Evolutionary conservation across 108 stramenopile genomes (phyloP).

Genomic region (Stephanodiscus minutulus): DNA sequence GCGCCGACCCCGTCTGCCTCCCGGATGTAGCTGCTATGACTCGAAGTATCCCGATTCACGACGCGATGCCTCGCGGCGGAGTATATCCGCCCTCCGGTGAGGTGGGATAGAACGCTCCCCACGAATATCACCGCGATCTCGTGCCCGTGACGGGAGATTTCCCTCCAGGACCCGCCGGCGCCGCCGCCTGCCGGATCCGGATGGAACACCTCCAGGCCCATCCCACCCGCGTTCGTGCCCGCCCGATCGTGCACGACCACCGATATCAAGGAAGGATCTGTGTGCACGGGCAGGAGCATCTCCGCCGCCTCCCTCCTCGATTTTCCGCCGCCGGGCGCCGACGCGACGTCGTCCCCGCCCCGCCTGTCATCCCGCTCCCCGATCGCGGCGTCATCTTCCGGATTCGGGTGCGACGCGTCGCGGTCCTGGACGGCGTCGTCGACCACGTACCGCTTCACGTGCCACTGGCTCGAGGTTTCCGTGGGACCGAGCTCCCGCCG

Average conservation of each 20-base stretch:
- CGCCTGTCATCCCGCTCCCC: constrained; percentile 4
- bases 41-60: constrained; percentile 21
- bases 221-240: constrained; percentile 45
- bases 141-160: constrained; percentile 68
- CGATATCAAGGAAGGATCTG: constrained; percentile 85
- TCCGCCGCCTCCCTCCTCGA: constrained; percentile 17
- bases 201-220: constrained; percentile 61
- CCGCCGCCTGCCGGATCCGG: constrained; percentile 7
- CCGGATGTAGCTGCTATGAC: background rate
- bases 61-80: constrained; percentile 75
- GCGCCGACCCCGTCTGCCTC: background rate
- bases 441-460: constrained; percentile 71
- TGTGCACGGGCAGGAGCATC: constrained; percentile 69
- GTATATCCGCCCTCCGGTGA: constrained; percentile 58
- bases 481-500: constrained; percentile 65
- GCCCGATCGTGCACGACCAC: constrained; percentile 68
- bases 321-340: background rate
- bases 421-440: constrained; percentile 9
- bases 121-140: constrained; percentile 74
- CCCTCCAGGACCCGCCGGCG: constrained; percentile 46
- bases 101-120: constrained; percentile 70
- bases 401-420: background rate
- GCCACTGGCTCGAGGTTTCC: constrained; percentile 72
- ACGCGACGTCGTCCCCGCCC: background rate
- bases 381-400: background rate